phyloP scores from a whole-genome alignment of 2,329 filamentous ascomycete genomes.

The Stemphylium vesicarium region DNA sequence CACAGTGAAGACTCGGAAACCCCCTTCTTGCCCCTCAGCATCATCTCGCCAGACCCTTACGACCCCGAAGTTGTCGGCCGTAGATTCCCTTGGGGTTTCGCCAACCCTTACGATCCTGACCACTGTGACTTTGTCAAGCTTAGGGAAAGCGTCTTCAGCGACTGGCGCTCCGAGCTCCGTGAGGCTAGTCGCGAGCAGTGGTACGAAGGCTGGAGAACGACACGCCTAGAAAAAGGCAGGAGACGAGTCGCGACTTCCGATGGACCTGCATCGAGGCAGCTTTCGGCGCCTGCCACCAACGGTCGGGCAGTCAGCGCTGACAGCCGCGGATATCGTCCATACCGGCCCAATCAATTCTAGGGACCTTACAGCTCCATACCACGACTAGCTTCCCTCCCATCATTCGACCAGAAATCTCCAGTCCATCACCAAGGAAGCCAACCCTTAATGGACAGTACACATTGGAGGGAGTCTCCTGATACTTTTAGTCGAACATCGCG shows the following conservation, averaged over 20 bases:
- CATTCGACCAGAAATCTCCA: too few relatives aligned
- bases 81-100: constrained; percentile 95
- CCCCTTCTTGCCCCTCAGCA: constrained; percentile 84
- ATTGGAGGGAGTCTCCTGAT: neutral
- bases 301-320: constrained; percentile 46
- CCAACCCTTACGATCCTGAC: constrained; percentile 85
- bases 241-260: constrained; percentile 39
- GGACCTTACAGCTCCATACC: neutral
- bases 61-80: constrained; percentile 80
- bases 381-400: neutral
- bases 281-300: constrained; percentile 33
- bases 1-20: constrained; percentile 51
- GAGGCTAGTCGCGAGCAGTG: constrained; percentile 89
- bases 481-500: neutral
- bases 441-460: neutral
- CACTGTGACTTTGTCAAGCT: constrained; percentile 94
- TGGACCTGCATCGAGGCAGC: constrained; percentile 33
- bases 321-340: constrained; percentile 34
- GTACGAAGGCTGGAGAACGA: constrained; percentile 94
- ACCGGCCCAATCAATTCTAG: constrained; percentile 31
- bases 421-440: neutral
- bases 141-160: constrained; percentile 89
- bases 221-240: constrained; percentile 48
- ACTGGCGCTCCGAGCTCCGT: constrained; percentile 90
- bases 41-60: constrained; percentile 93